Conservation (phyloP, 2,329 filamentous ascomycete species). For the Cladosporium austrohemisphaericum region DNA sequence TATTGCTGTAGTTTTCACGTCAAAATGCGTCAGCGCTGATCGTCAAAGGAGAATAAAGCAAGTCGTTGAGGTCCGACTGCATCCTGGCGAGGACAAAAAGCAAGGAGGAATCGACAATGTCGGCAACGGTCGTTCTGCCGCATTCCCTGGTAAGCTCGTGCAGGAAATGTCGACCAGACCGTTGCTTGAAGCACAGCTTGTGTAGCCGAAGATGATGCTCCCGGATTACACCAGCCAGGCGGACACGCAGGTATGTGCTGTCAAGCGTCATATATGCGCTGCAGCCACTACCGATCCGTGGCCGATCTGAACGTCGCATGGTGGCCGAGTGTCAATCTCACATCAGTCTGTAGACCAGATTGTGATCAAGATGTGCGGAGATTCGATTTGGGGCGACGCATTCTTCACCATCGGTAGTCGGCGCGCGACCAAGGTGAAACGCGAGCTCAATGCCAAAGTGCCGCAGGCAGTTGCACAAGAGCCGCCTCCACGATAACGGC, state of each 20-base stretch:
- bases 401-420: constrained; percentile 14
- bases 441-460: constrained; percentile 14
- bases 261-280: constrained; percentile 22
- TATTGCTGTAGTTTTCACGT: too few relatives aligned
- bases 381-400: constrained; percentile 16
- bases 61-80: background rate
- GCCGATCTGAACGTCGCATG: constrained; percentile 8
- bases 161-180: constrained; percentile 16
- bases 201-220: constrained; percentile 24
- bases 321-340: constrained; percentile 16
- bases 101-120: constrained; percentile 12
- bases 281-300: constrained; percentile 23
- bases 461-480: constrained; percentile 19
- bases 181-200: constrained; percentile 17
- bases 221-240: constrained; percentile 16
- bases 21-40: constrained; percentile 22
- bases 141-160: constrained; percentile 21
- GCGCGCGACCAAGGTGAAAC: constrained; percentile 15
- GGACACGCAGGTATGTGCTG: constrained; percentile 26
- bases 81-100: constrained; percentile 1
- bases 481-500: constrained; percentile 23
- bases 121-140: background rate
- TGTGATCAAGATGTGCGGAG: constrained; percentile 6
- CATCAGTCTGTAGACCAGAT: constrained; percentile 10
- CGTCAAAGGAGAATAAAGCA: constrained; percentile 13